Evolutionary conservation across 768 basidiomycete genomes (phyloP).

Genomic region (Mycena vulgaris): DNA sequence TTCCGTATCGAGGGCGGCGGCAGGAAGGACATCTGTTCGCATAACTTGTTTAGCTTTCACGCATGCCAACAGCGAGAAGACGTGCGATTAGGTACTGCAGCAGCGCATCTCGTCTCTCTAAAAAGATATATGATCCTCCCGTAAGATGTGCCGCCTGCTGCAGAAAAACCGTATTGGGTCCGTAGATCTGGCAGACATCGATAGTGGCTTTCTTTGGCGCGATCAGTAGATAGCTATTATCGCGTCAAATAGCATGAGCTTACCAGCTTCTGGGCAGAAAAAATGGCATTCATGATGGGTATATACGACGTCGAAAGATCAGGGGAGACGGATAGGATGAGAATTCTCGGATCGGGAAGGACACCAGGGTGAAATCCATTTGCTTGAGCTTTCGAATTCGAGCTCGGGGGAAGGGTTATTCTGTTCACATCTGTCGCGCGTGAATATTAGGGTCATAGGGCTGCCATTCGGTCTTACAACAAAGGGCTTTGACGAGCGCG

Average conservation of each 20-base stretch:
- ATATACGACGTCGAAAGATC: slow-evolving; percentile 94
- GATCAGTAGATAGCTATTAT: slow-evolving; percentile 9
- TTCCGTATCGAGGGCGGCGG: slow-evolving; percentile 80
- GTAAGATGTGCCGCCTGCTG: slow-evolving; percentile 98
- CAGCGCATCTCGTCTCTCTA: slow-evolving; percentile 86
- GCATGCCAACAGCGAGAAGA: slow-evolving; percentile 22
- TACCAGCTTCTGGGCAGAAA: slow-evolving; percentile 97
- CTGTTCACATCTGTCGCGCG: slow-evolving; percentile 57
- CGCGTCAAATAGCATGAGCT: slow-evolving; percentile 46
- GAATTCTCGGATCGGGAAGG: slow-evolving; percentile 57
- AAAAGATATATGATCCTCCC: slow-evolving; percentile 91
- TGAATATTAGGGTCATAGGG: background rate
- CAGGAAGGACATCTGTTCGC: slow-evolving; percentile 73
- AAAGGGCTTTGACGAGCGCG: slow-evolving; percentile 92
- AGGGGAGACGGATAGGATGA: slow-evolving; percentile 92
- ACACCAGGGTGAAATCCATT: slow-evolving; percentile 48
- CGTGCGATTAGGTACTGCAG: slow-evolving; percentile 91
- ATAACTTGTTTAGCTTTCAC: slow-evolving; percentile 22
- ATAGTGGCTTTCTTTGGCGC: slow-evolving; percentile 90
- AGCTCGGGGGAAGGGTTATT: slow-evolving; percentile 49
- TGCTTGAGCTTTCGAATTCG: slow-evolving; percentile 48
- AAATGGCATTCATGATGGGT: slow-evolving; percentile 99
- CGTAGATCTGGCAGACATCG: slow-evolving; percentile 94
- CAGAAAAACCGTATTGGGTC: slow-evolving; percentile 93
- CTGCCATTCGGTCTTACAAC: slow-evolving; percentile 69